Base-by-base conservation (phyloP, 139 green algal genomes). In the Limnomonas spitsbergensis region DNA sequence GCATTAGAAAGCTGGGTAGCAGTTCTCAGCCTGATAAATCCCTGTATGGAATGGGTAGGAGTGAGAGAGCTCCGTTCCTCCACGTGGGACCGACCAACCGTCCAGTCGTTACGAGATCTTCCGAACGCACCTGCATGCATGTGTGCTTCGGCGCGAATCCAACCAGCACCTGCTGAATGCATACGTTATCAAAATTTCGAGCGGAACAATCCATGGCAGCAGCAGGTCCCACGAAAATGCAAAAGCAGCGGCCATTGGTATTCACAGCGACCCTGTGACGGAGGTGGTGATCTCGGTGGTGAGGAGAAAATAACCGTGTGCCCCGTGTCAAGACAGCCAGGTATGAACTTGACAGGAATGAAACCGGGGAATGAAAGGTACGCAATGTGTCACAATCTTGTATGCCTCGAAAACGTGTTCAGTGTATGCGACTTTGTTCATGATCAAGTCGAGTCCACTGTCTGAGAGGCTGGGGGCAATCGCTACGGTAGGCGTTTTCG, bases 181-280 rank as follows among this genome's bases (percentile, higher is more conserved):
- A n/a, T n/a, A n/a, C 4, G 6, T 32, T 14, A 32, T 4, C 14
- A 70, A 38, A 14, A 4, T 24, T 32, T 7, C 27, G 56, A 70
- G 56, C 29, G 56, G 7, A 70, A 20, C 56, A 4, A 9, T 20
- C 56, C 4, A 34, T 36, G 29, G 24, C 56, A 36, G 29, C 29
- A 70, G 56, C 56, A 35, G 56, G 56, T 9, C 56, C 56, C 9
- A 70, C n/a, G 29, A 70, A 70, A 70, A 70, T 32, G 56, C 56
- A 7, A 70, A 35, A 32, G 56, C 29, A 24, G 29, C 29, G 29
- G 56, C 56, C 27, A 70, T 61, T 29, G 47, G 47, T 61, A 61
- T 14, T 20, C 47, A 61, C 20, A 61, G 20, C 14, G 47, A 20
- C 47, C 47, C 14, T 29, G 47, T 61, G 14, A 61, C 20, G 14